Percentiles rank a stretch among this genome's conserved stretches.
Evolutionary conservation across 345 rosid species (phyloP).

Genomic region (Pelargonium nanum): DNA sequence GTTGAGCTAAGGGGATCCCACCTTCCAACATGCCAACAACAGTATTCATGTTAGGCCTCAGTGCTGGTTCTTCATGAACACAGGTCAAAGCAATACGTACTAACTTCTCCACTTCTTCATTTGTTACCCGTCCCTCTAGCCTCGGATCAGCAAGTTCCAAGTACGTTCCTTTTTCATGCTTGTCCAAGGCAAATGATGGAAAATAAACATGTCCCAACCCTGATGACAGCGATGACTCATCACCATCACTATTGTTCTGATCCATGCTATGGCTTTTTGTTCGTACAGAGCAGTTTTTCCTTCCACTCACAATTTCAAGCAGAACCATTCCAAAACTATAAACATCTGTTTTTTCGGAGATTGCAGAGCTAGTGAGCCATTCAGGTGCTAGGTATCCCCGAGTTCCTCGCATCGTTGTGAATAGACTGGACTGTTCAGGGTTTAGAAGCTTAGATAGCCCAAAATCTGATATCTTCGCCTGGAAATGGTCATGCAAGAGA

Average conservation of each 20-base stretch:
- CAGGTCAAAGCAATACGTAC: conserved; percentile 62
- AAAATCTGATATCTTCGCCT: conserved; percentile 60
- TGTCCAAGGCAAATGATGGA: conserved; percentile 76
- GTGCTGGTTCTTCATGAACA: conserved; percentile 51
- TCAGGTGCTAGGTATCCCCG: conserved; percentile 81
- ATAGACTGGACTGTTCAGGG: conserved; percentile 53
- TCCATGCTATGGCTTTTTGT: conserved; percentile 35
- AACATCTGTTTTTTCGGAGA: conserved; percentile 72
- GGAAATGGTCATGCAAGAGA: conserved; percentile 54
- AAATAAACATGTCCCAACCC: conserved; percentile 44
- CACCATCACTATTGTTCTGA: conserved; percentile 19
- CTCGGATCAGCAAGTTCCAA: conserved; percentile 69
- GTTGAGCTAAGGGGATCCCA: conserved; percentile 40
- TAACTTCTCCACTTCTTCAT: conserved; percentile 43
- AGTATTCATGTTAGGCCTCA: conserved; percentile 50
- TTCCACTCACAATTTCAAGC: conserved; percentile 65
- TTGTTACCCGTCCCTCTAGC: conserved; percentile 59
- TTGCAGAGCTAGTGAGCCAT: conserved; percentile 70
- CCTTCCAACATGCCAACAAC: conserved; percentile 77
- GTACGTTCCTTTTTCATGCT: conserved; percentile 68
- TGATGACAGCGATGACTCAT: conserved; percentile 29
- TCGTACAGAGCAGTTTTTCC: conserved; percentile 46
- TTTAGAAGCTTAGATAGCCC: conserved; percentile 62
- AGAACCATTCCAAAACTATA: conserved; percentile 84
- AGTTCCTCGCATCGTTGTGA: conserved; percentile 83